A percentile compares a stretch with the other conserved stretches of the same genome.
phyloP scores from a whole-genome alignment of 495 filamentous ascomycete genomes.

The Parathielavia appendiculata region DNA sequence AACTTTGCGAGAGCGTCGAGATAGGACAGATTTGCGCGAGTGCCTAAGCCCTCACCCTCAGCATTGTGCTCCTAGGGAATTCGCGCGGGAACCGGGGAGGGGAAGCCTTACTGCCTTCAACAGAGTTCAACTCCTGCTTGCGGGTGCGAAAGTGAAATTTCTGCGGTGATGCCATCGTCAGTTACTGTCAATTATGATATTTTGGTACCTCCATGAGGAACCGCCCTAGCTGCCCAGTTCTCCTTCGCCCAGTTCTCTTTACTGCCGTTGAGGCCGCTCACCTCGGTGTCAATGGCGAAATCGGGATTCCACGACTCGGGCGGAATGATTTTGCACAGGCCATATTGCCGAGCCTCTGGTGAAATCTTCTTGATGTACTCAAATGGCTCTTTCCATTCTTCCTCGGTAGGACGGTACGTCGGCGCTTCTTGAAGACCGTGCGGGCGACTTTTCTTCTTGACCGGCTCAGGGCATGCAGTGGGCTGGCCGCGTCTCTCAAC shows the following conservation, averaged over 20 bases:
- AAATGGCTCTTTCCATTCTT: constrained; percentile 91
- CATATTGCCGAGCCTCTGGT: constrained; percentile 76
- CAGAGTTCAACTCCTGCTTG: constrained; percentile 95
- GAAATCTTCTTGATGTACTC: constrained; percentile 87
- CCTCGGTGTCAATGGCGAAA: constrained; percentile 96
- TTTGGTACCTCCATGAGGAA: too few relatives aligned
- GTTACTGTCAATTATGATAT: background rate
- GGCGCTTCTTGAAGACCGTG: constrained; percentile 88
- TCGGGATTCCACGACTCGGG: constrained; percentile 89
- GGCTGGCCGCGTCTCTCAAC: constrained; percentile 86
- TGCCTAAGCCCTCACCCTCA: constrained; percentile 53
- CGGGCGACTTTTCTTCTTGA: constrained; percentile 67
- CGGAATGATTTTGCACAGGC: constrained; percentile 91
- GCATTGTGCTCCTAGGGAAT: constrained; percentile 2
- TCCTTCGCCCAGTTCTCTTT: background rate
- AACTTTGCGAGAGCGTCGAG: constrained; percentile 93
- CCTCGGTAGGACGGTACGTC: constrained; percentile 81
- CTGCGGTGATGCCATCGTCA: constrained; percentile 42
- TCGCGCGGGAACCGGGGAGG: constrained; percentile 20
- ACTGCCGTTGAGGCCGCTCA: constrained; percentile 40
- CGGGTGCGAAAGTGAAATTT: constrained; percentile 95
- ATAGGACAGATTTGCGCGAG: constrained; percentile 91
- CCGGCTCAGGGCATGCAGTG: constrained; percentile 65
- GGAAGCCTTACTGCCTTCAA: constrained; percentile 84
- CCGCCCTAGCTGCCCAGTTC: too few relatives aligned